Conservation (phyloP, 164 flowering plant genomes). For the Echeveria elegans region DNA sequence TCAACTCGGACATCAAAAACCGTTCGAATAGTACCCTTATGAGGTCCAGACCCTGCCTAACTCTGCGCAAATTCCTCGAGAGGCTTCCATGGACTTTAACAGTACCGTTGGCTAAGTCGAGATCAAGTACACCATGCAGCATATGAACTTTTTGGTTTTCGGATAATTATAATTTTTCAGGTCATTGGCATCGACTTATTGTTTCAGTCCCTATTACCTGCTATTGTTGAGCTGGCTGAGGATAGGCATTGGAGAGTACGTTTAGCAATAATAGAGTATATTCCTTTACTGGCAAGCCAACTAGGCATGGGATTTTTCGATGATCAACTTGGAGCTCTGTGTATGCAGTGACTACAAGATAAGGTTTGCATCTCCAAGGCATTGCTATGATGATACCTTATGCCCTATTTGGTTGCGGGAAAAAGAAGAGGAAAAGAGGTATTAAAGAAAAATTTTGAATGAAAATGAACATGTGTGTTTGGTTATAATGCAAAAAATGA, state of each 20-base stretch:
- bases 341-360: conserved; percentile 83
- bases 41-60: conserved; percentile 89
- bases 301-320: conserved; percentile 91
- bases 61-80: conserved; percentile 72
- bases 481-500: too few species aligned
- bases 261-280: conserved; percentile 91
- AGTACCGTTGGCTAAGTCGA: conserved; percentile 41
- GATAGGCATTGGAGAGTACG: conserved; percentile 98
- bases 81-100: conserved; percentile 68
- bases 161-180: conserved; percentile 28
- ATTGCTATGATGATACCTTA: background rate
- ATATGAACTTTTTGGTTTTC: too few species aligned
- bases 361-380: conserved; percentile 32
- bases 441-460: too few species aligned
- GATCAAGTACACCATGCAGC: conserved; percentile 43
- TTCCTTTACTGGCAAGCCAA: conserved; percentile 91
- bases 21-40: conserved; percentile 64
- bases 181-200: conserved; percentile 93
- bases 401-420: too few species aligned
- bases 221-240: conserved; percentile 95
- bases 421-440: too few species aligned
- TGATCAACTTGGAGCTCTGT: conserved; percentile 83
- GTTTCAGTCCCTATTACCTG: conserved; percentile 83
- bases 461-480: too few species aligned
- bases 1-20: conserved; percentile 55